Evolutionary conservation across 139 green algal genomes (phyloP).

Genomic region (Zygnema cylindricum): DNA sequence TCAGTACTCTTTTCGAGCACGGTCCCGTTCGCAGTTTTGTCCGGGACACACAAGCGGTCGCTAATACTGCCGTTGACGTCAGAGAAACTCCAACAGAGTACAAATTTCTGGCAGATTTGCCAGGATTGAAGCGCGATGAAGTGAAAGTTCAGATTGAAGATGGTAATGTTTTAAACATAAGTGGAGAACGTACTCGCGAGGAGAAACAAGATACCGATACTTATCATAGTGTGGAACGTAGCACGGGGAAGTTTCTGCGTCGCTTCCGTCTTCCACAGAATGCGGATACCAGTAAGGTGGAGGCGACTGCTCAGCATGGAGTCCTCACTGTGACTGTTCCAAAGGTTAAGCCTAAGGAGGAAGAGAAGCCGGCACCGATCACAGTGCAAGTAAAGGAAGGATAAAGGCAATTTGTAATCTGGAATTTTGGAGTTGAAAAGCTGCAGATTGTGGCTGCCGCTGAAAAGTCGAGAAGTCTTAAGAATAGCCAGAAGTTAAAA

Average conservation of each 20-base stretch:
- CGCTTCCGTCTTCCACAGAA: conserved; percentile 44
- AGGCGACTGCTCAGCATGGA: conserved; percentile 28
- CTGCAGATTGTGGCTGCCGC: too few relatives aligned
- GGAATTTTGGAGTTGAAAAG: too few relatives aligned
- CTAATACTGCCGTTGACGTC: conserved; percentile 53
- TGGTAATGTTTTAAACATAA: conserved; percentile 50
- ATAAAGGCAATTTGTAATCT: too few relatives aligned
- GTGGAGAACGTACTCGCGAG: conserved; percentile 39
- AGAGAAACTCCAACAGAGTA: conserved; percentile 40
- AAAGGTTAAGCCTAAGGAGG: conserved; percentile 42
- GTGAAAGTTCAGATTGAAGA: too few relatives aligned
- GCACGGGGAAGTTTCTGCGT: conserved; percentile 42
- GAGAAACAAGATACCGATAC: conserved; percentile 46
- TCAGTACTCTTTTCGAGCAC: conserved; percentile 46
- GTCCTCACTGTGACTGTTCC: conserved; percentile 54
- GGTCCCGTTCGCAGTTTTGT: conserved; percentile 12
- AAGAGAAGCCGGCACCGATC: conserved; percentile 28
- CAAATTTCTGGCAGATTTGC: conserved; percentile 49
- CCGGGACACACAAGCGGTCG: conserved; percentile 18
- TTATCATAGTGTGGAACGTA: conserved; percentile 53
- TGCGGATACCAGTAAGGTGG: conserved; percentile 38
- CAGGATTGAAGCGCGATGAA: conserved; percentile 38
- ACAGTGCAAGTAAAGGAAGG: conserved; percentile 33
- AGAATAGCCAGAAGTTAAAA: too few relatives aligned
- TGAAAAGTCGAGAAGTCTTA: too few relatives aligned